Percentiles rank a stretch among this genome's conserved stretches.
Conservation (phyloP, 1,284 basidiomycete species). For the Mycosarcoma maydis region DNA sequence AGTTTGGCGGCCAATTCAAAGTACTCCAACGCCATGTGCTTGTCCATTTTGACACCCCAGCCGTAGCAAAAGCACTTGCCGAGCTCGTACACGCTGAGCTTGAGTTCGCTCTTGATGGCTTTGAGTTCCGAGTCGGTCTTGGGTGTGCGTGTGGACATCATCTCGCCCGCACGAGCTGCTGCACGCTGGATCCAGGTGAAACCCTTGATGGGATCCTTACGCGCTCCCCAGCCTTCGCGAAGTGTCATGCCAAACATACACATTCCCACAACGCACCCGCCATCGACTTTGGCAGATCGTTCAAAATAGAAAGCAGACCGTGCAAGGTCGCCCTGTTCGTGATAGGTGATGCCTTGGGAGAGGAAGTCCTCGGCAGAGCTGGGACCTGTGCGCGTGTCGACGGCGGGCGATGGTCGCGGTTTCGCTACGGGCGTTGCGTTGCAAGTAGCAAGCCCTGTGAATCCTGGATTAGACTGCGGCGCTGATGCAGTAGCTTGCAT, state of each 20-base stretch:
- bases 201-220: slow-evolving; percentile 73
- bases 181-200: slow-evolving; percentile 85
- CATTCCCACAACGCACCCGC: slow-evolving; percentile 88
- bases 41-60: slow-evolving; percentile 86
- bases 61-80: slow-evolving; percentile 91
- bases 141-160: slow-evolving; percentile 73
- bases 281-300: slow-evolving; percentile 77
- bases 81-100: slow-evolving; percentile 88
- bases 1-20: slow-evolving; percentile 83
- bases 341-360: slow-evolving; percentile 76
- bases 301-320: slow-evolving; percentile 83
- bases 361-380: slow-evolving; percentile 56
- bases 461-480: slow-evolving; percentile 2
- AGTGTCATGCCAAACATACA: slow-evolving; percentile 89
- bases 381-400: slow-evolving; percentile 49
- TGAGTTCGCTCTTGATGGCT: slow-evolving; percentile 76
- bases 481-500: slow-evolving; percentile 31
- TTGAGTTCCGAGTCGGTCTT: slow-evolving; percentile 67
- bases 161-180: slow-evolving; percentile 81
- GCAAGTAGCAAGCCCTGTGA: neutral
- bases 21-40: slow-evolving; percentile 74
- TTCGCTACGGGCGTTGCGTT: neutral
- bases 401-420: slow-evolving; percentile 28
- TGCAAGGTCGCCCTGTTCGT: slow-evolving; percentile 79
- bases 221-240: slow-evolving; percentile 86